Percentiles rank a stretch among this genome's conserved stretches.
These are phyloP conservation scores for Penicillium parvum DNA, from an alignment of 495 filamentous ascomycete species.

Conservation along the genomic window DNA sequence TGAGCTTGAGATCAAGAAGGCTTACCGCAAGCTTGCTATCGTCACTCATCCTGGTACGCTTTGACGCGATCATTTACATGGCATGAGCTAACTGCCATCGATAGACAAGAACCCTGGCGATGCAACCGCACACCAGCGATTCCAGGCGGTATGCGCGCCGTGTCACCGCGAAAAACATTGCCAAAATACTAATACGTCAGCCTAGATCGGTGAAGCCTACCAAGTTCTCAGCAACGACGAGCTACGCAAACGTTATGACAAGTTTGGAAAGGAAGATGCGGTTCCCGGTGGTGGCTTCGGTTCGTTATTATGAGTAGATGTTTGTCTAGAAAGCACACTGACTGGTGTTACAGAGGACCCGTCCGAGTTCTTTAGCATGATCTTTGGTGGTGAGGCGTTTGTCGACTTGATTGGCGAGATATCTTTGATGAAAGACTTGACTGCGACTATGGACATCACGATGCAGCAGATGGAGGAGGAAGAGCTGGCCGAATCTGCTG, in stretches of 20 bases:
- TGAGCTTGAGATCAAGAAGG: constrained; percentile 98
- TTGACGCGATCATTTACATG: neutral
- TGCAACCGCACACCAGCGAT: constrained; percentile 85
- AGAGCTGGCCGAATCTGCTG: constrained; percentile 49
- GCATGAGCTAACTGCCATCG: neutral
- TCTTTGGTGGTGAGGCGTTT: constrained; percentile 97
- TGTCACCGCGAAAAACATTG: neutral
- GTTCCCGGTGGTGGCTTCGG: constrained; percentile 86
- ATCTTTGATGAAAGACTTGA: constrained; percentile 86
- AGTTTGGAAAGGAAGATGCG: constrained; percentile 89
- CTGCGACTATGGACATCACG: constrained; percentile 86
- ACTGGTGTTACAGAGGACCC: constrained; percentile 68
- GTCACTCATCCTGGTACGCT: constrained; percentile 61
- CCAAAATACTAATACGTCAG: constrained; percentile 9
- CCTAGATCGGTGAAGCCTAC: constrained; percentile 89
- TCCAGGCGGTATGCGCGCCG: constrained; percentile 63
- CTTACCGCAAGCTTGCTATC: constrained; percentile 95
- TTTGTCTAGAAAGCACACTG: too few relatives aligned
- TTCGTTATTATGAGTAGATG: too few relatives aligned
- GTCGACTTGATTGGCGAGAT: constrained; percentile 88
- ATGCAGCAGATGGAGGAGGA: constrained; percentile 67
- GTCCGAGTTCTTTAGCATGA: constrained; percentile 96
- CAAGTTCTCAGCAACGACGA: constrained; percentile 89
- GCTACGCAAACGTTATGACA: constrained; percentile 88
- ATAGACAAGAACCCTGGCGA: constrained; percentile 97